Conservation (phyloP, 2,329 filamentous ascomycete species). For the Zasmidium citrigriseum region DNA sequence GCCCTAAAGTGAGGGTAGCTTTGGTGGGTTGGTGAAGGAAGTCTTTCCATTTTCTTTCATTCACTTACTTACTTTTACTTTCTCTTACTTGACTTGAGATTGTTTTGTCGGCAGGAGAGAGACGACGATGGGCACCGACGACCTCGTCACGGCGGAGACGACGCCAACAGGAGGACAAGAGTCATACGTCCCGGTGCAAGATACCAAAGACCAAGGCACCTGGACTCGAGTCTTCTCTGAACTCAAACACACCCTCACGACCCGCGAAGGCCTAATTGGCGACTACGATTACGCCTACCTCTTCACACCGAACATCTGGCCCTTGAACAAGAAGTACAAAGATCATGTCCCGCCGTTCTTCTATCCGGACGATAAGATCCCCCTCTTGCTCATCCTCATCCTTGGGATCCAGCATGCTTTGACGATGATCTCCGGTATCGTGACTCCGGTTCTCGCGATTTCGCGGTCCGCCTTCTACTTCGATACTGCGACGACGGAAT, state of each 20-base stretch:
- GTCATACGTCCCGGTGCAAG: slow-evolving; percentile 3
- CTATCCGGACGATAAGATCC: slow-evolving; percentile 24
- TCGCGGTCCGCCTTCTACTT: slow-evolving; percentile 19
- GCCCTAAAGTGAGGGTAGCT: no score
- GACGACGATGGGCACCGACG: slow-evolving; percentile 3
- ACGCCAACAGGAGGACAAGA: neutral
- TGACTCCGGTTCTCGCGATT: slow-evolving; percentile 20
- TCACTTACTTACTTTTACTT: neutral
- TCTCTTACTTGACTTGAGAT: no score
- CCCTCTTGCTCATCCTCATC: slow-evolving; percentile 23
- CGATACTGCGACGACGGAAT: slow-evolving; percentile 16
- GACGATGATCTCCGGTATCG: slow-evolving; percentile 24
- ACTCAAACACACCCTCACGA: slow-evolving; percentile 20
- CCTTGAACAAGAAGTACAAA: slow-evolving; percentile 19
- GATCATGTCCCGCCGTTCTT: slow-evolving; percentile 22
- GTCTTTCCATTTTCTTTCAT: neutral
- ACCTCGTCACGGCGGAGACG: neutral
- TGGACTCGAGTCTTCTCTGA: slow-evolving; percentile 13
- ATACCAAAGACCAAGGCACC: neutral
- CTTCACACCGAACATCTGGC: slow-evolving; percentile 25
- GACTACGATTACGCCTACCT: slow-evolving; percentile 25
- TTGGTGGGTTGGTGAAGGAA: no score
- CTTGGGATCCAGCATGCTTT: slow-evolving; percentile 22
- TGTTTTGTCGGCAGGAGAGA: neutral
- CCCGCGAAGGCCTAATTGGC: slow-evolving; percentile 22